Conservation (phyloP, 768 basidiomycete genomes). For the Tricholoma matsutake region DNA sequence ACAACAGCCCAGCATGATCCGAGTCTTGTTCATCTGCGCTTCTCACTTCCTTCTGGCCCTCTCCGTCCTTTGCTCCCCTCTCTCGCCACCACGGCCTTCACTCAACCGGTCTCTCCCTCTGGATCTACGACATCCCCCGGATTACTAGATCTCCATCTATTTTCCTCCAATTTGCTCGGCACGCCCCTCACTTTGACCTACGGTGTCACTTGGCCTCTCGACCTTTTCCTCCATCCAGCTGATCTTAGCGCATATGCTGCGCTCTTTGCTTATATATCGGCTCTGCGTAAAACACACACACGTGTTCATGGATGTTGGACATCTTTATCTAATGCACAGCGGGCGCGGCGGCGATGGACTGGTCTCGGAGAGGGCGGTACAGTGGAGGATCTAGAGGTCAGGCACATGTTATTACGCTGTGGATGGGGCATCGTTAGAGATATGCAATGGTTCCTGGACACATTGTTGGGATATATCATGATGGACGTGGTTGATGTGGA, state of each 20-base stretch:
- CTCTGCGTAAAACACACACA: constrained; percentile 80
- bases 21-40: constrained; percentile 68
- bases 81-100: constrained; percentile 37
- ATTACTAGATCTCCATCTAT: constrained; percentile 42
- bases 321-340: constrained; percentile 80
- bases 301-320: constrained; percentile 82
- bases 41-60: constrained; percentile 78
- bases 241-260: constrained; percentile 74
- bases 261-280: constrained; percentile 80
- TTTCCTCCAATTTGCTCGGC: constrained; percentile 77
- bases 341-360: constrained; percentile 82
- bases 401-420: constrained; percentile 65
- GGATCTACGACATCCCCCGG: constrained; percentile 28
- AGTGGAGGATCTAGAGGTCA: constrained; percentile 59
- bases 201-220: constrained; percentile 79
- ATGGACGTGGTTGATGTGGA: constrained; percentile 88
- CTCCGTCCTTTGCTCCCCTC: constrained; percentile 79
- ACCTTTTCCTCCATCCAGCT: constrained; percentile 78
- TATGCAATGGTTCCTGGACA: constrained; percentile 92
- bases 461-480: constrained; percentile 81
- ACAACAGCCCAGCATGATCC: constrained; percentile 87
- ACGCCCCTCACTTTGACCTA: constrained; percentile 72
- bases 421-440: constrained; percentile 86
- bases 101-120: constrained; percentile 34
- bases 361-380: constrained; percentile 86